These are phyloP conservation scores for Aspergillus cavernicola DNA, from an alignment of 495 filamentous ascomycete species.

Conservation along the genomic window DNA sequence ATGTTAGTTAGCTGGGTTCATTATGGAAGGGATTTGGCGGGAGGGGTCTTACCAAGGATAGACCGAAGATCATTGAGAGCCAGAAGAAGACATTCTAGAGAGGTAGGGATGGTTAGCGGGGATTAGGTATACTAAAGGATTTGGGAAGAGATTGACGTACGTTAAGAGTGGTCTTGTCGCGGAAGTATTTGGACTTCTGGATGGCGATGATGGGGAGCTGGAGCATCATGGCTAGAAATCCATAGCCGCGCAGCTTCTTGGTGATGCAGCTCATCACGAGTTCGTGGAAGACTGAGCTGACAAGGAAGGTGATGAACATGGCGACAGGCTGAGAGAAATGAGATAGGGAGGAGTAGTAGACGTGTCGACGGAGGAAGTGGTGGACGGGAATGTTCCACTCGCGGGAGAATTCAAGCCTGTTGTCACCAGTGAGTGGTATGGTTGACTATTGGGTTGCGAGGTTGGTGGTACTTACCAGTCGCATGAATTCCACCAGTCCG, in stretches of 20 bases:
- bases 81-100: slow-evolving; percentile 82
- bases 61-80: slow-evolving; percentile 88
- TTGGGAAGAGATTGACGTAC: slow-evolving; percentile 27
- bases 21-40: background rate
- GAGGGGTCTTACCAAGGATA: slow-evolving; percentile 65
- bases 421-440: background rate
- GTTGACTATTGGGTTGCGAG: background rate
- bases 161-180: slow-evolving; percentile 72
- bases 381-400: slow-evolving; percentile 99
- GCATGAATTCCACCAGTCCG: slow-evolving; percentile 85
- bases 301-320: slow-evolving; percentile 87
- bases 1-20: background rate
- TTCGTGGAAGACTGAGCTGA: slow-evolving; percentile 86
- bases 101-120: background rate
- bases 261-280: slow-evolving; percentile 98
- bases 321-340: slow-evolving; percentile 75
- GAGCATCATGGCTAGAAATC: slow-evolving; percentile 90
- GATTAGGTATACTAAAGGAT: background rate
- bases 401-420: slow-evolving; percentile 88
- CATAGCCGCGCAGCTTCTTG: slow-evolving; percentile 92
- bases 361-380: slow-evolving; percentile 91
- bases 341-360: slow-evolving; percentile 75
- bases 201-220: slow-evolving; percentile 92
- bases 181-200: slow-evolving; percentile 74
- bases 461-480: slow-evolving; percentile 43